Evolutionary conservation across 2,329 filamentous ascomycete genomes (phyloP), one percentile per base, ranked within the genome.

Genomic region (Botryosphaeria agaves): DNA sequence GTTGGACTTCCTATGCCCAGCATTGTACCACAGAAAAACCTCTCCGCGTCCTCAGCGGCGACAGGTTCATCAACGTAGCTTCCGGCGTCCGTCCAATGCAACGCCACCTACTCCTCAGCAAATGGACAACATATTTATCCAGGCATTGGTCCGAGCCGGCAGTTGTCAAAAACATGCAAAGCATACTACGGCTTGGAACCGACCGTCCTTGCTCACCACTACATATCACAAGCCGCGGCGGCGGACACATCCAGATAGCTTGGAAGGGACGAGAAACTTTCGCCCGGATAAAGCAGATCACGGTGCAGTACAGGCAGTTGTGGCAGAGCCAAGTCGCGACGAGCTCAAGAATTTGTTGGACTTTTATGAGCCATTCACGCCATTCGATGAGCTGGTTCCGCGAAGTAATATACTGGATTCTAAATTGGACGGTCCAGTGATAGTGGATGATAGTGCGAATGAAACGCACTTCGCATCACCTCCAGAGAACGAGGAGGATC

Each of bases 51-150:
- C 6, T 12, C n/a, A 8, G n/a, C 28, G 28, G 6, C 15, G 16
- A 11, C 15, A 18, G 16, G 11, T 27, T 12, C 26, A 27, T 14
- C 12, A 11, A 9, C n/a, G 14, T 14, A 11, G 26, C 26, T 9
- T 27, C 12, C 12, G 26, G 12, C 11, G 12, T 5, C 6, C 26
- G 26, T 15, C 44, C 44, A 42, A 41, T 41, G 37, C 38, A 49
- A 36, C 40, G 40, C 32, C 33, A 41, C 31, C 43, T 43, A 39
- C 47, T 40, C 30, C 41, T 36, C 42, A 46, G 37, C 51, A 46
- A 34, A 51, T 66, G 48, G 61, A 64, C 40, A 59, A 62, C 39
- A 41, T 64, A 38, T 69, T 72, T 47, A 59, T 71, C 37, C 49
- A 53, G 36, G 63, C 64, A 26, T 47, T 72, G 39, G 59, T 64